A percentile compares a stretch with the other conserved stretches of the same genome.
Evolutionary conservation across 441 rosid species (phyloP).

Genomic region (Populus hybrid): DNA sequence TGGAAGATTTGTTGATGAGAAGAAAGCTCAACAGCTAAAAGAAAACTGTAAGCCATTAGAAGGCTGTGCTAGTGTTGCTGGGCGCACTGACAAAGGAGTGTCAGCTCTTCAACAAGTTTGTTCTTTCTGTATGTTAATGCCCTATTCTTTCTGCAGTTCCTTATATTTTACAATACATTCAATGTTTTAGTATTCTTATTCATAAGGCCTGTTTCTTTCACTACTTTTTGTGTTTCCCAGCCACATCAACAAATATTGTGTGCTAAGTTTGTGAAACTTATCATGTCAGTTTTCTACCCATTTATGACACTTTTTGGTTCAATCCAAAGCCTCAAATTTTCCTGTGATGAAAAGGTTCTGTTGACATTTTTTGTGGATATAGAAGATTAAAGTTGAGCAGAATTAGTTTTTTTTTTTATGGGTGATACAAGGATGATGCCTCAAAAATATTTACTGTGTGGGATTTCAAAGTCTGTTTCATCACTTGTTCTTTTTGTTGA

Average conservation of each 20-base stretch:
- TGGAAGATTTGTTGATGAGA: constrained; percentile 86
- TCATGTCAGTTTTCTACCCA: not conserved
- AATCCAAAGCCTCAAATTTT: not conserved
- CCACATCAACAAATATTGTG: not conserved
- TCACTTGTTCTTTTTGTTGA: constrained; percentile 5
- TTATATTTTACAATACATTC: not conserved
- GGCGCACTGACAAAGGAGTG: constrained; percentile 98
- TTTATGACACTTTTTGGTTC: not conserved
- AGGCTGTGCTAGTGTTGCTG: constrained; percentile 82
- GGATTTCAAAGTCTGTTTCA: not conserved
- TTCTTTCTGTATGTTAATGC: constrained; percentile 80
- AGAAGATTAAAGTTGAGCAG: not conserved
- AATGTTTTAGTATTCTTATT: not conserved
- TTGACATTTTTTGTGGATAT: not conserved
- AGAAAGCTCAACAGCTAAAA: constrained; percentile 74
- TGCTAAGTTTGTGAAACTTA: not conserved
- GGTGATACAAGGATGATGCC: not conserved
- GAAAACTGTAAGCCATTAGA: constrained; percentile 75
- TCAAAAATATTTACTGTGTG: not conserved
- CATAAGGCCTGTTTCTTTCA: not conserved
- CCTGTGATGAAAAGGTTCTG: not conserved
- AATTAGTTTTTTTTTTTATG: not conserved
- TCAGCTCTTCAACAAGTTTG: constrained; percentile 94
- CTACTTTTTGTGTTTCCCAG: not conserved
- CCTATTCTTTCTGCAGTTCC: constrained; percentile 6